Evolutionary conservation across 352 stramenopile genomes (phyloP).

Genomic region (Phytophthora cactorum): DNA sequence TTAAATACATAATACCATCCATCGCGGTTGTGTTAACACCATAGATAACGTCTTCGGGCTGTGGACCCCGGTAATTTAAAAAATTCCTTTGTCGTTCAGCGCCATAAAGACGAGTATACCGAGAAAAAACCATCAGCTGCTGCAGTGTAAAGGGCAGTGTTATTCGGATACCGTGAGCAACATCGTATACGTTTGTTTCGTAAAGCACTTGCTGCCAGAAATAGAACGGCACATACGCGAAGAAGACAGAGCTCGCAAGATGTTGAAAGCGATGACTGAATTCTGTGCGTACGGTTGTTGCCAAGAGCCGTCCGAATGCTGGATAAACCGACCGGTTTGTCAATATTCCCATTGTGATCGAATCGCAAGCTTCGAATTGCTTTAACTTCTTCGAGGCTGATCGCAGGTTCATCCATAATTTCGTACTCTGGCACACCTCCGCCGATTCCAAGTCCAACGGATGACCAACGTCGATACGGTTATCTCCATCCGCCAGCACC

Average conservation of each 20-base stretch:
- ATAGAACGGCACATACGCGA: background rate
- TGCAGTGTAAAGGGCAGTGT: too few species aligned
- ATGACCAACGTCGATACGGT: background rate
- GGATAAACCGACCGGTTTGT: background rate
- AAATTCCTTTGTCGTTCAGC: too few species aligned
- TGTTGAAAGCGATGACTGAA: background rate
- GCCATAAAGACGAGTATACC: too few species aligned
- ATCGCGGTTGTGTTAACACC: too few species aligned
- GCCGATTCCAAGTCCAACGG: background rate
- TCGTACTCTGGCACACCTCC: background rate
- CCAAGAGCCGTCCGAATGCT: background rate
- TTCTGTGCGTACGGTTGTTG: background rate
- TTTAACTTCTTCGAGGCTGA: background rate
- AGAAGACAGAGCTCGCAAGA: background rate
- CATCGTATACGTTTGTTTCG: too few species aligned
- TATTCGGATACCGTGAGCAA: too few species aligned
- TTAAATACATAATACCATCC: too few species aligned
- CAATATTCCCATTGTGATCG: background rate
- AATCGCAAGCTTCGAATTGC: background rate
- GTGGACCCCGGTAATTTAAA: too few species aligned
- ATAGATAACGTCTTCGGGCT: too few species aligned
- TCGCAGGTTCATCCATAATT: background rate
- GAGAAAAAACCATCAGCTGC: too few species aligned
- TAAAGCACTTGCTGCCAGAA: background rate
- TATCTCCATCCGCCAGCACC: background rate